Evolutionary conservation across 78 protist species (phyloP).

Genomic region (Chrysochromulina tobinii): DNA sequence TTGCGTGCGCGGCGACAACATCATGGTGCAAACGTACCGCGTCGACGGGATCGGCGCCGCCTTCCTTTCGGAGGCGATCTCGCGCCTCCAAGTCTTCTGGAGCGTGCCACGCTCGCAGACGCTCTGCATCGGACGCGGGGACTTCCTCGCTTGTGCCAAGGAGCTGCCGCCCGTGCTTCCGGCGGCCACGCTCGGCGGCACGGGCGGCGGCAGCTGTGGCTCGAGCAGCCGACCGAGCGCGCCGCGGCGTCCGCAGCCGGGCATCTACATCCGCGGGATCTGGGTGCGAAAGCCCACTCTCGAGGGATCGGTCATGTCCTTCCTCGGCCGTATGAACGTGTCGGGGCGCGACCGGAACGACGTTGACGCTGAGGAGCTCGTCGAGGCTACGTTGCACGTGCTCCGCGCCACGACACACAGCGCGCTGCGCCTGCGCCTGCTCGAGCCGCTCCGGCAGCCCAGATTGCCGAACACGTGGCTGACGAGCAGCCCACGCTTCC

Average conservation of each 20-base stretch:
- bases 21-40: neutral
- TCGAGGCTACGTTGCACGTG: neutral
- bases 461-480: neutral
- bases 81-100: neutral
- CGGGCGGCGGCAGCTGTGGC: no score
- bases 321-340: neutral
- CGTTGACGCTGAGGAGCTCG: neutral
- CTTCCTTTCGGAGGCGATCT: neutral
- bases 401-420: neutral
- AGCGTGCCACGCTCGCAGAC: neutral
- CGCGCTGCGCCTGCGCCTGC: neutral
- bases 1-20: neutral
- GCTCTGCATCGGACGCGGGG: neutral
- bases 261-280: neutral
- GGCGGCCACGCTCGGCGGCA: no score
- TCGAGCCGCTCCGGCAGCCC: neutral
- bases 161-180: neutral
- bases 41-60: neutral
- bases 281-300: neutral
- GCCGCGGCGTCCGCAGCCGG: neutral
- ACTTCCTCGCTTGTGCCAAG: neutral
- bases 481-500: neutral
- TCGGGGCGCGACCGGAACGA: neutral
- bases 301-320: neutral
- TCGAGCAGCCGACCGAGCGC: neutral